phyloP scores from a whole-genome alignment of 2,329 filamentous ascomycete species.

The Aspergillus versicolor region DNA sequence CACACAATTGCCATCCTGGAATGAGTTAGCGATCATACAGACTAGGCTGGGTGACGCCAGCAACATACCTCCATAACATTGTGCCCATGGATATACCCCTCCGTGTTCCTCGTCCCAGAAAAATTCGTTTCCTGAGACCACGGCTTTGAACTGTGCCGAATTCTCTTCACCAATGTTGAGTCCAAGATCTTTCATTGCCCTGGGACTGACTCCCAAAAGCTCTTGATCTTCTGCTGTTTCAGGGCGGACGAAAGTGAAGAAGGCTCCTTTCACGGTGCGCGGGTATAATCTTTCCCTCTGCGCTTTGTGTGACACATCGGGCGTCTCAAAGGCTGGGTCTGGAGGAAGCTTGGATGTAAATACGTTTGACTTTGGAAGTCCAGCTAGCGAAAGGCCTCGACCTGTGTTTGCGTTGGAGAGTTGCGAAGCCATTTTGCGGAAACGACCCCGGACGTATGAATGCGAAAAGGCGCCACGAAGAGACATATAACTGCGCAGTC shows the following conservation, averaged over 20 bases:
- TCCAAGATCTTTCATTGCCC: slow-evolving; percentile 78
- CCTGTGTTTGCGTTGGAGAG: slow-evolving; percentile 27
- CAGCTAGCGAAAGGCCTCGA: slow-evolving; percentile 40
- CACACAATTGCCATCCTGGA: slow-evolving; percentile 52
- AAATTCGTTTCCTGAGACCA: slow-evolving; percentile 80
- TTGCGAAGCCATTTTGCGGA: slow-evolving; percentile 49
- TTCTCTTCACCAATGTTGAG: slow-evolving; percentile 67
- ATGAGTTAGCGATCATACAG: slow-evolving; percentile 14
- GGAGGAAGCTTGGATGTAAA: slow-evolving; percentile 69
- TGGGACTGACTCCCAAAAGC: slow-evolving; percentile 75
- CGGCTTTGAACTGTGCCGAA: slow-evolving; percentile 71
- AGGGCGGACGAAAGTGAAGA: slow-evolving; percentile 89
- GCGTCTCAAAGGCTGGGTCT: slow-evolving; percentile 76
- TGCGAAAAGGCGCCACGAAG: slow-evolving; percentile 16
- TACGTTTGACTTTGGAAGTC: slow-evolving; percentile 63
- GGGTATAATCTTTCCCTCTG: slow-evolving; percentile 75
- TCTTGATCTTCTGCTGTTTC: slow-evolving; percentile 71
- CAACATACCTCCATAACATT: slow-evolving; percentile 85
- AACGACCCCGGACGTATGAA: slow-evolving; percentile 27
- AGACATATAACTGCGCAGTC: slow-evolving; percentile 25
- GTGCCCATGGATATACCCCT: slow-evolving; percentile 95
- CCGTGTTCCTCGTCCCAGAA: slow-evolving; percentile 71
- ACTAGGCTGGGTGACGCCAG: slow-evolving; percentile 40
- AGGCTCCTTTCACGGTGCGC: slow-evolving; percentile 77
- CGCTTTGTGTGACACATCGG: slow-evolving; percentile 75